phyloP scores from a whole-genome alignment of 2,329 filamentous ascomycete species.

The Dactylonectria estremocensis region DNA sequence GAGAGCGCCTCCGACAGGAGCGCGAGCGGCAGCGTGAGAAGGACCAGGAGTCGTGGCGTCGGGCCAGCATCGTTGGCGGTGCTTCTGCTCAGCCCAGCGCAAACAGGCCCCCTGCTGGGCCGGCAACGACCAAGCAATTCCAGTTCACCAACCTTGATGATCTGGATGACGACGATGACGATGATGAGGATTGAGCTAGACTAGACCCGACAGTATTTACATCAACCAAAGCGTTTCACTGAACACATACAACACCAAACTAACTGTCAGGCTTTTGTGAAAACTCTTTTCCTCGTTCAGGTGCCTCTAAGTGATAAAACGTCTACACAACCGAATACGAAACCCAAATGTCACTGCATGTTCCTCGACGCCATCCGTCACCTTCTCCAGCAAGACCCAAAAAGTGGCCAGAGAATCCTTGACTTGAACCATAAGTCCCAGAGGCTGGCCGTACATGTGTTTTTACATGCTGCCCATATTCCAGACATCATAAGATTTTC shows the following conservation, averaged over 20 bases:
- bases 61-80: slow-evolving; percentile 53
- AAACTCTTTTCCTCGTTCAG: slow-evolving; percentile 14
- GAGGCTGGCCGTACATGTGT: slow-evolving; percentile 51
- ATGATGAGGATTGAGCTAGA: slow-evolving; percentile 54
- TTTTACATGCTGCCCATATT: slow-evolving; percentile 48
- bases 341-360: slow-evolving; percentile 22
- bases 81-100: slow-evolving; percentile 45
- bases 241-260: slow-evolving; percentile 1
- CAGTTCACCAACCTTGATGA: slow-evolving; percentile 70
- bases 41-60: slow-evolving; percentile 60
- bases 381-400: slow-evolving; percentile 34
- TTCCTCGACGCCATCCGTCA: slow-evolving; percentile 30
- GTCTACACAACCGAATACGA: slow-evolving; percentile 28
- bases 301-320: slow-evolving; percentile 29
- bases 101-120: slow-evolving; percentile 43
- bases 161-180: slow-evolving; percentile 66
- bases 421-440: slow-evolving; percentile 37
- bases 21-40: slow-evolving; percentile 60
- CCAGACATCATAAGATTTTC: slow-evolving; percentile 41
- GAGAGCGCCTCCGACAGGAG: slow-evolving; percentile 58
- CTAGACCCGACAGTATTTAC: not conserved
- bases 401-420: slow-evolving; percentile 21
- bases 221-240: not conserved
- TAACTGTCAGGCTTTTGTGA: slow-evolving; percentile 4
- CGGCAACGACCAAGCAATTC: slow-evolving; percentile 66